A percentile compares a stretch with the other conserved stretches of the same genome.
Evolutionary conservation across 2,329 filamentous ascomycete species (phyloP).

Genomic region (Xylaria sp.): DNA sequence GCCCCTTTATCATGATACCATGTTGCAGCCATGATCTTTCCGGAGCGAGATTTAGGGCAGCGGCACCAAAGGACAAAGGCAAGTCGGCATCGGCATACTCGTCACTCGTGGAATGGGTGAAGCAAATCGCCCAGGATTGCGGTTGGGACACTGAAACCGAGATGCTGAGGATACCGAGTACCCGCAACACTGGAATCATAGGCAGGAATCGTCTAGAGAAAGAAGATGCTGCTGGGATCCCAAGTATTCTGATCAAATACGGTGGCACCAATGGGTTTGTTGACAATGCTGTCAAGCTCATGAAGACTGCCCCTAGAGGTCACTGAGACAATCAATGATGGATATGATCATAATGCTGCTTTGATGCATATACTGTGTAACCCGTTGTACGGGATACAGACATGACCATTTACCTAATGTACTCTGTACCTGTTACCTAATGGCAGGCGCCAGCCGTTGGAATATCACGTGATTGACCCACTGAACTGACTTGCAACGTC

Average conservation of each 20-base stretch:
- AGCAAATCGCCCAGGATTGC: conserved; percentile 62
- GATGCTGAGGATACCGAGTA: conserved; percentile 85
- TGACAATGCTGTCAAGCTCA: conserved; percentile 56
- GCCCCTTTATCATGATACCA: conserved; percentile 86
- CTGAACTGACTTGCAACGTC: conserved; percentile 28
- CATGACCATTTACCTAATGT: background rate
- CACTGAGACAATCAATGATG: conserved; percentile 31
- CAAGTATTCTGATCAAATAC: conserved; percentile 44
- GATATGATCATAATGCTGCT: background rate
- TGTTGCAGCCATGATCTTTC: conserved; percentile 89
- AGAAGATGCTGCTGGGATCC: conserved; percentile 36
- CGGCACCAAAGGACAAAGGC: conserved; percentile 45
- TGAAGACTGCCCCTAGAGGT: conserved; percentile 42
- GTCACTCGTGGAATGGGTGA: conserved; percentile 74
- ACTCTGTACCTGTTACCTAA: conserved; percentile 20
- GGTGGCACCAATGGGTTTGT: conserved; percentile 54
- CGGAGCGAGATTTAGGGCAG: conserved; percentile 67
- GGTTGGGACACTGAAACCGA: conserved; percentile 77
- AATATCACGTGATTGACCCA: conserved; percentile 16
- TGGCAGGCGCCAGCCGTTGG: background rate
- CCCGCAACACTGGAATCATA: conserved; percentile 76
- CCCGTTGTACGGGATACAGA: background rate
- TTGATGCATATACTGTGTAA: background rate
- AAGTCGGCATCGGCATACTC: conserved; percentile 68
- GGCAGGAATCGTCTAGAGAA: conserved; percentile 48